Evolutionary conservation across 1,139 yeast genomes (phyloP).

Genomic region (Pneumocystis wakefieldiae): DNA sequence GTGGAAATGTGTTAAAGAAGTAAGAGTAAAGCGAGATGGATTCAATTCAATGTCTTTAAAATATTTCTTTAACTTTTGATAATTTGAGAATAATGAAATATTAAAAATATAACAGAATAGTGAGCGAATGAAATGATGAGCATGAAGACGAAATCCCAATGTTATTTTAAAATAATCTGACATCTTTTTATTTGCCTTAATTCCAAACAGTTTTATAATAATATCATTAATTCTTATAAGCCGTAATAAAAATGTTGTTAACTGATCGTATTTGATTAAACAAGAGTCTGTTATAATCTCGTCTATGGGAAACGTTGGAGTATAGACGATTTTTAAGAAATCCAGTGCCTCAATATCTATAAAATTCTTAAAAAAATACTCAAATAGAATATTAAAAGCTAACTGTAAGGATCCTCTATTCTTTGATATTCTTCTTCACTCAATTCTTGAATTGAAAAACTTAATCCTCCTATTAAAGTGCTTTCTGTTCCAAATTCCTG

Average conservation of each 20-base stretch:
- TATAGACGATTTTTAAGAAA: slow-evolving; percentile 1
- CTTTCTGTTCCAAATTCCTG: neutral
- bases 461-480: neutral
- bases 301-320: neutral
- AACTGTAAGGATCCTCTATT: neutral
- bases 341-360: slow-evolving; percentile 1
- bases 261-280: neutral
- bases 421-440: neutral
- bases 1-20: neutral
- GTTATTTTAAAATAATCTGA: neutral
- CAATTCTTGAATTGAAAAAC: neutral
- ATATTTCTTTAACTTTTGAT: neutral
- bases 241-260: neutral
- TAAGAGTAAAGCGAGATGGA: neutral
- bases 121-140: neutral
- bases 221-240: neutral
- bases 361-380: neutral
- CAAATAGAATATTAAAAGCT: slow-evolving; percentile 2
- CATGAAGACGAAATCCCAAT: neutral
- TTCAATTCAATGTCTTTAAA: neutral
- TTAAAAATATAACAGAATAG: neutral
- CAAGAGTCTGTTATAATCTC: neutral
- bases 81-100: neutral
- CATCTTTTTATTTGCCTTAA: neutral
- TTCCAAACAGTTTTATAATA: neutral